Base-by-base conservation (phyloP, 495 filamentous ascomycete species). In the Hypoxylon subgilvum region DNA sequence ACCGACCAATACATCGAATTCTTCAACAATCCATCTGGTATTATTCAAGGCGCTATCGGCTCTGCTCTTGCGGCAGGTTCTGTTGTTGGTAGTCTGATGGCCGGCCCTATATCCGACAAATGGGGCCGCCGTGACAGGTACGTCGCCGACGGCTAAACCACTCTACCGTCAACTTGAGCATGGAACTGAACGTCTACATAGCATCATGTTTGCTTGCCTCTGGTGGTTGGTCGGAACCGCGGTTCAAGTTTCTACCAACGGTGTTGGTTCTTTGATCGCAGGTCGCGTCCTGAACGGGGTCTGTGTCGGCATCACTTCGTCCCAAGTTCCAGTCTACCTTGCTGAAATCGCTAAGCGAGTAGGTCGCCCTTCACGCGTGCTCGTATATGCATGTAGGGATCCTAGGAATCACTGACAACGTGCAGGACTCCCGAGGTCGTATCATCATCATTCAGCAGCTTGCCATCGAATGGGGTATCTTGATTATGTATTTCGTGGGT, bases 311-410 rank as follows among this genome's bases (percentile, higher is more conserved):
- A 85, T 91, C 55, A 89, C 87, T 1, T 89, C 86, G 1, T 88
- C 87, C 1, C 88, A 90, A 61, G 88, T 90, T 0, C 87, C 85
- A n/a, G 88, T 91, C n/a, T 92, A 91, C 70, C 79, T 90, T 2
- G 87, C 87, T 34, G 88, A 92, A 66, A 82, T 90, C 30, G 82
- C 88, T 4, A 83, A 83, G 42, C 82, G 84, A 17, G 80, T 84
- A 30, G 85, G 86, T 69, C 78, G 82, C 18, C 14, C 18, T 17
- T 17, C 6, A 25, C 13, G 13, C 25, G 3, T 12, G 14, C 4
- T 30, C 5, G 17, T 22, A 36, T 10, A 34, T 4, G 18, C 36
- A 17, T 30, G 21, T 10, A 6, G 4, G 14, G 14, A 35, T 8
- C 1, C 9, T 2, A 8, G n/a, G n/a, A 27, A 17, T 31, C 6